These are phyloP conservation scores for Massariosphaeria phaeospora DNA, from an alignment of 495 filamentous ascomycete species.

Conservation along the genomic window DNA sequence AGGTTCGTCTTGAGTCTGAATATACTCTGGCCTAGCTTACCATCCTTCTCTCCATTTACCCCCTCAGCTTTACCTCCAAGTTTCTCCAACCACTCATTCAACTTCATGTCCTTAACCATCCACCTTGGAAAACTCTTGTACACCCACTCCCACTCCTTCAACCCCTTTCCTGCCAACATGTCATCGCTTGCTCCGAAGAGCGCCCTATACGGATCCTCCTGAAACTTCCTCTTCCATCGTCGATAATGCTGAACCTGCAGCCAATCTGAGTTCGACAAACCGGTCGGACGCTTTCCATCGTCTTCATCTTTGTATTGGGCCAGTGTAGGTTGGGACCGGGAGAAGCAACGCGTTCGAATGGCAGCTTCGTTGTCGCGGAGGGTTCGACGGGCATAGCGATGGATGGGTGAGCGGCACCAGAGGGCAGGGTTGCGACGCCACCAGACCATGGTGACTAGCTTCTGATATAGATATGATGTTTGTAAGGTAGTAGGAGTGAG, in stretches of 20 bases:
- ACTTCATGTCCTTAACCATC: slow-evolving; percentile 1
- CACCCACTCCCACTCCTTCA: slow-evolving; percentile 2
- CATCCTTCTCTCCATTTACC: not conserved
- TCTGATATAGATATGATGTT: no score
- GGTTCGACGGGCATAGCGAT: not conserved
- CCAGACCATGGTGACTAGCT: not conserved
- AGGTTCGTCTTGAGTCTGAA: not conserved
- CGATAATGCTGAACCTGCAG: not conserved
- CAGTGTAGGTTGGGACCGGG: not conserved
- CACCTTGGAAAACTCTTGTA: slow-evolving; percentile 1
- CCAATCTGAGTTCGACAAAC: not conserved
- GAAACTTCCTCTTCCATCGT: not conserved
- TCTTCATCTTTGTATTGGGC: not conserved
- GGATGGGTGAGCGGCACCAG: not conserved
- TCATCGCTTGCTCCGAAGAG: slow-evolving; percentile 1
- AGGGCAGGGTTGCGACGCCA: not conserved
- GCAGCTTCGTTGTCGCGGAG: not conserved
- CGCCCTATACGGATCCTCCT: not conserved
- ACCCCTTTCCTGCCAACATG: not conserved
- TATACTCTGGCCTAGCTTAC: not conserved
- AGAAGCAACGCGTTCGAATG: not conserved
- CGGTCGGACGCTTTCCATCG: not conserved
- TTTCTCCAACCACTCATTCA: not conserved
- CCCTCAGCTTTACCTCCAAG: not conserved
- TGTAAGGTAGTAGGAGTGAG: no score